Conservation (phyloP, 164 flowering plant species). For the Paratinospora sagittata region DNA sequence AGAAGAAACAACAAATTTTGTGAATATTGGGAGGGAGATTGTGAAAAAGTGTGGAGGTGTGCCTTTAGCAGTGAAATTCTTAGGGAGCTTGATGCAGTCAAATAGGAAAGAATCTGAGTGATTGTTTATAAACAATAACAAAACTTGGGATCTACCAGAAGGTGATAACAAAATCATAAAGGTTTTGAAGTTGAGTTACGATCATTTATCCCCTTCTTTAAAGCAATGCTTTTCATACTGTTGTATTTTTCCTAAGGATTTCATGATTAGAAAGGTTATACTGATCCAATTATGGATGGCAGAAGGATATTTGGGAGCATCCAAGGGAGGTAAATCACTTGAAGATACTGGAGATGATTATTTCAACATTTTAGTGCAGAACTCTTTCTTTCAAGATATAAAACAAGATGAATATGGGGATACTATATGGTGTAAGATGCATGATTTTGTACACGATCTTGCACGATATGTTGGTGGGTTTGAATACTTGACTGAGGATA, state of each 20-base stretch:
- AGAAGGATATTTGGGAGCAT: no score
- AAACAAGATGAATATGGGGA: neutral
- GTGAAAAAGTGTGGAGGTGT: no score
- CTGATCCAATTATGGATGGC: no score
- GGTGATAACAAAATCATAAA: neutral
- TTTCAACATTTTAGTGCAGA: no score
- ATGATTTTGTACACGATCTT: neutral
- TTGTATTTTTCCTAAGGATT: no score
- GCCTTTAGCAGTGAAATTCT: no score
- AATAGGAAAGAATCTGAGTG: no score
- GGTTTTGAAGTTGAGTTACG: conserved; percentile 2
- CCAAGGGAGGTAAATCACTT: neutral
- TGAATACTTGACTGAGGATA: neutral
- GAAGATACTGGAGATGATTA: conserved; percentile 3
- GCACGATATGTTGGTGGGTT: neutral
- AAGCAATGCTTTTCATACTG: conserved; percentile 8
- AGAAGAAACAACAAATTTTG: neutral
- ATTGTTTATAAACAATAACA: no score
- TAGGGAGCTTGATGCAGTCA: no score
- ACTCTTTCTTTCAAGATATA: no score
- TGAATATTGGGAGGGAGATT: neutral
- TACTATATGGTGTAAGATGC: neutral
- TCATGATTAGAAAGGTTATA: no score
- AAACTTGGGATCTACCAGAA: no score
- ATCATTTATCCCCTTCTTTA: neutral